Base-by-base conservation (phyloP, 2,329 filamentous ascomycete genomes). In the Fusarium tricinctum region DNA sequence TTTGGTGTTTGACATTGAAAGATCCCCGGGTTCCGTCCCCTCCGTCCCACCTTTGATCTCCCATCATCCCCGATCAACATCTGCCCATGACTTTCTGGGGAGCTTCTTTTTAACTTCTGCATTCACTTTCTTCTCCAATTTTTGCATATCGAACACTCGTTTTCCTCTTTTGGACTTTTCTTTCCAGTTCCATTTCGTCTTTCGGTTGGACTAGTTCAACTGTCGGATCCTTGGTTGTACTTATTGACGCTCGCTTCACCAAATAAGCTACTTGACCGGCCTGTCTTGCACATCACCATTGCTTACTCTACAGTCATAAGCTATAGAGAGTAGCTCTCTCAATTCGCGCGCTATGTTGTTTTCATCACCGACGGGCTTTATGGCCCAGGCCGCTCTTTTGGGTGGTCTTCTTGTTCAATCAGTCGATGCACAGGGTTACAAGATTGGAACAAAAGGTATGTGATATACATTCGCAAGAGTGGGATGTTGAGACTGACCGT, bases 401-500 rank as follows among this genome's bases (percentile, higher is more conserved):
- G 70, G 68, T 6, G 43, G 66, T 6, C 58, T 72, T 17, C 33
- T 72, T 8, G 32, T 69, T 38, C 68, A 66, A 30, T 50, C 50
- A 6, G 69, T 53, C 20, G 57, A 67, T 20, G 77, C 75, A 1
- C 73, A 75, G 22, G 66, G 62, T 7, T 62, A 78, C 66, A 73
- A 73, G 33, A 75, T 80, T 14, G 73, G 74, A 42, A 77, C 71
- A 13, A 71, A 73, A 33, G 76, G 78, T 80, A 69, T 15, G 26
- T 43, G 20, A 51, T 15, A 5, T n/a, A 47, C 9, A 4, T 5
- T 12, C 6, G 40, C 1, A 7, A 14, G 4, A 3, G 14, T 6
- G 2, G 8, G 4, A 8, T 4, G 12, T 4, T 5, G 20, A 23
- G 2, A 15, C 40, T 51, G 3, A 58, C 20, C 0, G 1, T 6